A percentile compares a stretch with the other conserved stretches of the same genome.
These are phyloP conservation scores for Paecilomyces formosus DNA, from an alignment of 2,329 filamentous ascomycete genomes.

Conservation along the genomic window DNA sequence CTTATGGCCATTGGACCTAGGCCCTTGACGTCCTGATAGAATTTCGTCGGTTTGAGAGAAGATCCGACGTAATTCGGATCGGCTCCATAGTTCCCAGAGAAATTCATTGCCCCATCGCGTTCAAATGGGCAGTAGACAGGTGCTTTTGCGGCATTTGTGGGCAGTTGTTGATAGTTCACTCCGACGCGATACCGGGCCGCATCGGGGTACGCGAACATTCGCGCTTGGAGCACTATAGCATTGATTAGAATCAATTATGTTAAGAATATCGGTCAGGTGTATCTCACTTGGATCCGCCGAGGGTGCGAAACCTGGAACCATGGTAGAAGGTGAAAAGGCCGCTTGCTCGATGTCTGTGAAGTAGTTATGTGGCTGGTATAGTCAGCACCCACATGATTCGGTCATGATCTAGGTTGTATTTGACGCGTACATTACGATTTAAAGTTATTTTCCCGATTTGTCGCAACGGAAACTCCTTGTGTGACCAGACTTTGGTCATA, in stretches of 20 bases:
- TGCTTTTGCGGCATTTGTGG: slow-evolving; percentile 27
- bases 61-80: slow-evolving; percentile 49
- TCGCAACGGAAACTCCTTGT: slow-evolving; percentile 42
- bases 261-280: too few relatives aligned
- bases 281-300: slow-evolving; percentile 54
- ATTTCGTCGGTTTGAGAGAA: slow-evolving; percentile 11
- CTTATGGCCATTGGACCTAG: slow-evolving; percentile 14
- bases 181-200: slow-evolving; percentile 36
- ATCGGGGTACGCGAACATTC: slow-evolving; percentile 56
- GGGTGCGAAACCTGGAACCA: slow-evolving; percentile 57
- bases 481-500: slow-evolving; percentile 49
- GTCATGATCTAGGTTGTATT: not conserved
- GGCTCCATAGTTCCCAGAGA: slow-evolving; percentile 49
- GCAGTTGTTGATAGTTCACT: slow-evolving; percentile 34
- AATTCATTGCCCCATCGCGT: slow-evolving; percentile 29
- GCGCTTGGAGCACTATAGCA: slow-evolving; percentile 46
- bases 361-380: slow-evolving; percentile 46
- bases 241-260: slow-evolving; percentile 10
- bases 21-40: slow-evolving; percentile 5
- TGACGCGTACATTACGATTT: slow-evolving; percentile 38
- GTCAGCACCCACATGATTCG: slow-evolving; percentile 1
- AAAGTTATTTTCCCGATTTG: slow-evolving; percentile 46
- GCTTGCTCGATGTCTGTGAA: slow-evolving; percentile 62
- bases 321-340: slow-evolving; percentile 56
- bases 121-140: slow-evolving; percentile 47